Evolutionary conservation across 192 early-diverging fungal species (phyloP).

Genomic region (Coemansia erecta): DNA sequence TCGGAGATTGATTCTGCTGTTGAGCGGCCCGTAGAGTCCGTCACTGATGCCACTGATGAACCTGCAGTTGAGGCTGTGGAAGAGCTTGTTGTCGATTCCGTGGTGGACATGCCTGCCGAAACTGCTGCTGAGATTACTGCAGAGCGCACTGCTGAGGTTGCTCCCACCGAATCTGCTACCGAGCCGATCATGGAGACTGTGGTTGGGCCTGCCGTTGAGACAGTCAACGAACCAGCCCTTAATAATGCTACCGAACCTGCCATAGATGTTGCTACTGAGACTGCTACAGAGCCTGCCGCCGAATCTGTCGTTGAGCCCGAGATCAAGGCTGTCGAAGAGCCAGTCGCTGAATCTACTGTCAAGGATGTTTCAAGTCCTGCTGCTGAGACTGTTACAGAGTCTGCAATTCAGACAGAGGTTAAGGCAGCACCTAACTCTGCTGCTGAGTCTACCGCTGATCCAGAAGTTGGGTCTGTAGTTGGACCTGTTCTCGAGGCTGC

Average conservation of each 20-base stretch:
- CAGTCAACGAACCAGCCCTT: neutral
- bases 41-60: neutral
- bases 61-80: neutral
- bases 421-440: too few species aligned
- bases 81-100: neutral
- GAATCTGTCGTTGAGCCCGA: too few species aligned
- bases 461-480: too few species aligned
- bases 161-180: neutral
- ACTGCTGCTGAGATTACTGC: neutral
- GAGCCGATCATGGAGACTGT: neutral
- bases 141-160: slow-evolving; percentile 3
- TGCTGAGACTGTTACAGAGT: too few species aligned
- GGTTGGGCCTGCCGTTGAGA: neutral
- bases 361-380: too few species aligned
- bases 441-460: too few species aligned
- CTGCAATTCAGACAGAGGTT: too few species aligned
- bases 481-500: too few species aligned
- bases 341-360: too few species aligned
- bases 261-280: neutral
- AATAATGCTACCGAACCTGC: neutral
- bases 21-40: too few species aligned
- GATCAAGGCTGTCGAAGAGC: too few species aligned
- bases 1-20: neutral
- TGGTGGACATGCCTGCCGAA: too few species aligned
- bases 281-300: neutral